These are phyloP conservation scores for Quercus alba DNA, from an alignment of 306 rosid species.

Conservation along the genomic window DNA sequence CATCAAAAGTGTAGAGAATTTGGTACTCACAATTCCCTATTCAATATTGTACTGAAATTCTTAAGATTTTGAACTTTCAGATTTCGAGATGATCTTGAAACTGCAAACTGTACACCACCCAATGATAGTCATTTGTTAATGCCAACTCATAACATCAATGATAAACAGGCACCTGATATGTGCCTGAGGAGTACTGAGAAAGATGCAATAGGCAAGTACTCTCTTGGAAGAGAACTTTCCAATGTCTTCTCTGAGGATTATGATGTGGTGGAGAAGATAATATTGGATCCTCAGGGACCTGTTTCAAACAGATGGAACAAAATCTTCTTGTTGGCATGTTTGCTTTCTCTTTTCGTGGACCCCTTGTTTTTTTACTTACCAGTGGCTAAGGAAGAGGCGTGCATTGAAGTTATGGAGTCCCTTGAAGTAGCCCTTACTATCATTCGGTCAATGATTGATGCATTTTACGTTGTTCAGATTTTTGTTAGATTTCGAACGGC, in stretches of 20 bases:
- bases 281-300: conserved; percentile 56
- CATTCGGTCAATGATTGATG: conserved; percentile 47
- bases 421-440: conserved; percentile 48
- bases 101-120: conserved; percentile 20
- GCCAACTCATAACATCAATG: conserved; percentile 9
- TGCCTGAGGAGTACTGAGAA: not conserved
- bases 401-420: conserved; percentile 34
- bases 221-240: conserved; percentile 35
- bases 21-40: conserved; percentile 1
- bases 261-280: conserved; percentile 37
- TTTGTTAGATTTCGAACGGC: conserved; percentile 53
- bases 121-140: conserved; percentile 15
- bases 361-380: conserved; percentile 61
- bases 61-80: conserved; percentile 26
- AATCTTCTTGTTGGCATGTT: conserved; percentile 49
- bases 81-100: conserved; percentile 41
- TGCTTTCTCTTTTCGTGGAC: conserved; percentile 57
- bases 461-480: conserved; percentile 52
- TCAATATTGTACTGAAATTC: conserved; percentile 18
- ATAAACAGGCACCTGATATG: not conserved
- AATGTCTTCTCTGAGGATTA: conserved; percentile 67
- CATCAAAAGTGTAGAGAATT: not conserved
- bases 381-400: conserved; percentile 36
- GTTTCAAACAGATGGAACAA: conserved; percentile 46
- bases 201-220: conserved; percentile 15